Base-by-base conservation (phyloP, 257 asterid species). In the Fraxinus excelsior region DNA sequence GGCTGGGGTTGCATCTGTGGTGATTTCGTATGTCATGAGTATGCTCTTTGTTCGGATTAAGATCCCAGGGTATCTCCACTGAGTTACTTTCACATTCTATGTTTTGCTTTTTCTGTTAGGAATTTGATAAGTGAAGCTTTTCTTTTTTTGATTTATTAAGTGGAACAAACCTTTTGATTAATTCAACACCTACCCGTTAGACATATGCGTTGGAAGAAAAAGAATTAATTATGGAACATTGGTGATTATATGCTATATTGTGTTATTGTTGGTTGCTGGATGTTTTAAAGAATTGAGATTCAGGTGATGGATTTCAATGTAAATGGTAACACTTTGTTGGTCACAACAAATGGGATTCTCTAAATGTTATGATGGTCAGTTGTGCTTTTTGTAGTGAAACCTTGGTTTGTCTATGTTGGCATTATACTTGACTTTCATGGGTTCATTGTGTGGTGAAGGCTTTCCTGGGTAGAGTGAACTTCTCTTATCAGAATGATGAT, bases 1-100 rank as follows among this genome's bases (percentile, higher is more conserved):
- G 53, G 53, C 53, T 44, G 53, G 53, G 19, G 53, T 44, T 14
- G 6, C 18, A 12, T 25, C 28, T 49, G 31, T 60, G 53, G 60
- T 51, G 21, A 56, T 62, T 74, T 32, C 25, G 11, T 66, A 7
- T 49, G 69, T 13, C 49, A 81, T 67, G 25, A 40, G 73, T 16
- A 31, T 56, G 75, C 32, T 46, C 34, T 44, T 44, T 44, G 19
- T 44, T 44, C 53, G 53, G n/a, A 44, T 44, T 44, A 44, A 44
- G 53, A 44, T 44, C 19, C 53, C 53, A 13, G 19, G 53, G 5
- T 44, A 44, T 44, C 53, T 44, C 19, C 19, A 5, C 53, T 44
- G 19, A 44, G 1, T 44, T 13, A 44, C 18, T 44, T 44, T 28
- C 51, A 42, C 51, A 42, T 42, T 44, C 4, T 19, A 26, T 31